A percentile compares a stretch with the other conserved stretches of the same genome.
Evolutionary conservation across 129 eudicot species (phyloP).

Genomic region (Solidago caesia): DNA sequence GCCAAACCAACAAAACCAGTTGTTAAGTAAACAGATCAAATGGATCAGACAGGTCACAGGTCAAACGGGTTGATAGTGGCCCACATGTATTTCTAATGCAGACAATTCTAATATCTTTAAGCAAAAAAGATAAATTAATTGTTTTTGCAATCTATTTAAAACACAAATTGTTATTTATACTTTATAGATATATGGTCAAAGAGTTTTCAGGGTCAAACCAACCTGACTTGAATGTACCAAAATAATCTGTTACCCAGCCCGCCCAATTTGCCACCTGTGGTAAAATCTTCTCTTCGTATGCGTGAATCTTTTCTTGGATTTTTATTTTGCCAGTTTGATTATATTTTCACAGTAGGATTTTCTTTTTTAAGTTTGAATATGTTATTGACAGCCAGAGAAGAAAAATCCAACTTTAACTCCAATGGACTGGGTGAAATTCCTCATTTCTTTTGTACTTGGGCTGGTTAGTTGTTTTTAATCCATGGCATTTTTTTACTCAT

Average conservation of each 20-base stretch:
- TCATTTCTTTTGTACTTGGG: constrained; percentile 81
- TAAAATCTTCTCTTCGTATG: too few relatives aligned
- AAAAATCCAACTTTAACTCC: constrained; percentile 97
- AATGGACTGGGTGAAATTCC: constrained; percentile 96
- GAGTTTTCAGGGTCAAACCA: not conserved
- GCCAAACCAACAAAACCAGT: too few relatives aligned
- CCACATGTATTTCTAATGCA: too few relatives aligned
- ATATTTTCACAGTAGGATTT: not conserved
- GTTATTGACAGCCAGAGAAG: constrained; percentile 78
- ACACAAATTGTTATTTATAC: too few relatives aligned
- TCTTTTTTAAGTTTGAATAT: not conserved
- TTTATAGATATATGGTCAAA: not conserved
- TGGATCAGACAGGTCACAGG: not conserved
- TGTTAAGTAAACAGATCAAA: too few relatives aligned
- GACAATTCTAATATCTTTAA: too few relatives aligned
- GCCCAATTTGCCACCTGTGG: not conserved
- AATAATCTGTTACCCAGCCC: not conserved
- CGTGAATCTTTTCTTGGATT: not conserved
- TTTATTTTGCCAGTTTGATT: not conserved
- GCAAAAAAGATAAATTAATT: too few relatives aligned
- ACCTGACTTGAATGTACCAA: not conserved
- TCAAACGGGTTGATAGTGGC: too few relatives aligned
- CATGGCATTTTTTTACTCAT: not conserved
- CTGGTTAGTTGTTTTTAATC: constrained; percentile 56
- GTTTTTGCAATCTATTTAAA: too few relatives aligned